These are phyloP conservation scores for Posidonia oceanica DNA, from an alignment of 116 monocot genomes.

Conservation along the genomic window DNA sequence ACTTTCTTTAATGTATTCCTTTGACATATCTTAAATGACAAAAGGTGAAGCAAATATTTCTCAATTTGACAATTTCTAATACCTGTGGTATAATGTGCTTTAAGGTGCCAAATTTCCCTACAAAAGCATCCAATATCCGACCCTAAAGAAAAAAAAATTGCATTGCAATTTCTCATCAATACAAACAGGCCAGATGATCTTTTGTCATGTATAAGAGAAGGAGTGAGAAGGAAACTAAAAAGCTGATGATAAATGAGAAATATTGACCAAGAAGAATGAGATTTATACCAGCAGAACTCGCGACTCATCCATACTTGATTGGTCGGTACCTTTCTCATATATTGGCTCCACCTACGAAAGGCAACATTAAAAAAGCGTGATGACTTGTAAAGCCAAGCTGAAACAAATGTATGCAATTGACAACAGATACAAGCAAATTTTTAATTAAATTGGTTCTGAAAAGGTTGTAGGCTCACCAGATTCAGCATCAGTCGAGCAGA, in stretches of 20 bases:
- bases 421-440: neutral
- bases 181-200: neutral
- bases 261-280: neutral
- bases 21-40: too few species aligned
- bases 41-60: neutral
- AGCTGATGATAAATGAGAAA: neutral
- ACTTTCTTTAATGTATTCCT: too few species aligned
- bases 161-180: neutral
- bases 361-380: neutral
- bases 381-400: neutral
- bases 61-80: neutral
- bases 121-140: slow-evolving; percentile 96
- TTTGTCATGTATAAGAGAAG: neutral
- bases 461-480: slow-evolving; percentile 39
- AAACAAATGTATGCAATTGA: neutral
- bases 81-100: slow-evolving; percentile 89
- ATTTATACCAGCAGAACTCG: slow-evolving; percentile 60
- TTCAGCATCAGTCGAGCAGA: slow-evolving; percentile 95
- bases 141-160: slow-evolving; percentile 32
- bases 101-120: slow-evolving; percentile 86
- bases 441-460: neutral
- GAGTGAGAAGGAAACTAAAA: neutral
- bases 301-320: slow-evolving; percentile 91
- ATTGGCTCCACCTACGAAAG: slow-evolving; percentile 88
- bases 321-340: slow-evolving; percentile 93